Base-by-base conservation (phyloP, 1,139 yeast genomes). In the Pichia sp. region DNA sequence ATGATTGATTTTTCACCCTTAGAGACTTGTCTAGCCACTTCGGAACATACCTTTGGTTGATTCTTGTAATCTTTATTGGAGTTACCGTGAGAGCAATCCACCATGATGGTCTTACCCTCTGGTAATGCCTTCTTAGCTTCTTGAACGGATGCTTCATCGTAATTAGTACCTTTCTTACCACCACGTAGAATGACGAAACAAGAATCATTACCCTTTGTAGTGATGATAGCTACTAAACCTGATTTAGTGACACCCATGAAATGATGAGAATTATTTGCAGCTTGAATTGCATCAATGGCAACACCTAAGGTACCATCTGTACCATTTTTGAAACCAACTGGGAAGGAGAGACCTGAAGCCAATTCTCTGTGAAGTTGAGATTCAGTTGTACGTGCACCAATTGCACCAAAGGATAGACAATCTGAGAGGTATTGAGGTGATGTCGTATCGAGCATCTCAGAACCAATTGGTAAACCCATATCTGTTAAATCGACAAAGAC, bases 311-410 rank as follows among this genome's bases (percentile, higher is more conserved):
- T 74, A 56, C 98, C 98, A 60, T 91, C 98, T 34, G 98, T 91
- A 58, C 97, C 97, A 60, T 91, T 91, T 67, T 91, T 91, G 81
- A 91, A 91, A 38, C 98, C 98, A 44, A 91, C 80, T 41, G 98
- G 98, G 88, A 91, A 91, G 10, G 95, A 83, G 47, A 91, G 72
- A 33, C 97, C 98, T 5, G 96, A 86, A 16, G 97, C 94, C 53
- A 91, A 73, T 65, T 91, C 98, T 64, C 98, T 80, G 67, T 91
- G 98, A 46, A 91, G 74, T 64, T 91, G 98, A 34, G 96, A 86
- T 68, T 91, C 98, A 36, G 98, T 91, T 44, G 98, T 91, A 69
- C 98, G 79, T 38, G 98, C 98, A 56, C 98, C 98, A 64, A 91
- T 86, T 42, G 98, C 98, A 50, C 98, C 98, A 50, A 91, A 78